These are phyloP conservation scores for Fusarium concolor DNA, from an alignment of 2,329 filamentous ascomycete species.

Conservation along the genomic window DNA sequence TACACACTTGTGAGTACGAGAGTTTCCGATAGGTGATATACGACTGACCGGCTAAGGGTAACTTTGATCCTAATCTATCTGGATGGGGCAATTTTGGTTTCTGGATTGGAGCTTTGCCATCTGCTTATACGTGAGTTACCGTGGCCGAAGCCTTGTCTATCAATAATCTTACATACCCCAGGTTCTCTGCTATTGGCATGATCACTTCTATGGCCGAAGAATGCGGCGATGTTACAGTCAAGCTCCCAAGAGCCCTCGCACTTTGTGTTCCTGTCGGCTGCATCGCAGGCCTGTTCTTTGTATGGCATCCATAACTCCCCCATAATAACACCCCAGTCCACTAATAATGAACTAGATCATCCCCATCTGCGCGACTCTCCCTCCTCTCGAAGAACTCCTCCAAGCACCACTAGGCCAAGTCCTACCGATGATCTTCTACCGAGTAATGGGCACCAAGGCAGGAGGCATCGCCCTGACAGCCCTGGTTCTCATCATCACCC, in stretches of 20 bases:
- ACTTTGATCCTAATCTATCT: slow-evolving; percentile 74
- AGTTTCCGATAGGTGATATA: accelerated
- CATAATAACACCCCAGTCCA: slow-evolving; percentile 56
- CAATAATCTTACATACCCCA: neutral
- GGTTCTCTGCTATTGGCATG: slow-evolving; percentile 62
- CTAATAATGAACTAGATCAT: slow-evolving; percentile 27
- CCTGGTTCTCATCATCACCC: slow-evolving; percentile 78
- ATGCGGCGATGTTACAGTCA: slow-evolving; percentile 67
- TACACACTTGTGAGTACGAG: slow-evolving; percentile 38
- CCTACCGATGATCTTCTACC: slow-evolving; percentile 80
- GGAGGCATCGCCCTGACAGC: slow-evolving; percentile 83
- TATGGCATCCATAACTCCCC: slow-evolving; percentile 58
- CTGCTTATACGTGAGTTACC: slow-evolving; percentile 49
- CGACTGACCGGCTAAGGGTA: slow-evolving; percentile 59
- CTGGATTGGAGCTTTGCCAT: slow-evolving; percentile 63
- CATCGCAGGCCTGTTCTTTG: slow-evolving; percentile 70
- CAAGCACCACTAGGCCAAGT: slow-evolving; percentile 77
- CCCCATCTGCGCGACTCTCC: slow-evolving; percentile 70
- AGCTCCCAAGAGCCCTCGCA: slow-evolving; percentile 75
- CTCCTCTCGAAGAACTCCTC: slow-evolving; percentile 73
- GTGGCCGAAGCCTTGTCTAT: accelerated
- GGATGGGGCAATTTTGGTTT: slow-evolving; percentile 76
- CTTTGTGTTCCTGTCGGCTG: slow-evolving; percentile 73
- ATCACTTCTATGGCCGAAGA: slow-evolving; percentile 68
- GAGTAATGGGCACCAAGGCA: slow-evolving; percentile 76